Evolutionary conservation across 257 asterid species (phyloP), one percentile per base, ranked within the genome.

Genomic region (Nicotiana knightiana): DNA sequence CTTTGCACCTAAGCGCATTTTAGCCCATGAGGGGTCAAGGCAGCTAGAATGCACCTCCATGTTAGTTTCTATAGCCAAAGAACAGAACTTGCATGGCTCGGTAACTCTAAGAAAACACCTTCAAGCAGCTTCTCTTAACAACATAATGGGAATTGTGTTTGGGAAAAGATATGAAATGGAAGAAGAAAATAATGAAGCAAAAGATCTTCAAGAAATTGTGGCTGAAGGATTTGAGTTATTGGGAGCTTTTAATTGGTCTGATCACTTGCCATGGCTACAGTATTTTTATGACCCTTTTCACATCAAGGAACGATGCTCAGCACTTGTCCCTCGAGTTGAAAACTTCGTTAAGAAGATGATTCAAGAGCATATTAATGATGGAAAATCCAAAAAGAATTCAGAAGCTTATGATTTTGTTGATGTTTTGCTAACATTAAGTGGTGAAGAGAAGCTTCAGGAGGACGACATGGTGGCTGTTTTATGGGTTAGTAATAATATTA

Each of bases 391-490:
- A 9, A 82, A 83, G 17, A 1, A 67, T 11, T 83, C 84, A 2
- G 84, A 89, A 9, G 54, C 33, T 48, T 81, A 80, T 9, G 95
- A 91, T 82, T 95, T 95, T 12, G 94, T 95, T 0, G 94, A 93
- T 62, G 91, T 93, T 63, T 84, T 95, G 84, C 84, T 95, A 8
- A 86, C 91, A 5, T 84, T 95, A 85, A 91, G 87, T 13, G 98
- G 94, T 1, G 95, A 93, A 3, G 97, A 93, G 84, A 92, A 92
- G 89, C 92, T 95, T 9, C 64, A 67, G 4, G 92, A 93, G 30
- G 97, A 90, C 37, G 98, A 95, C 10, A 91, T 92, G 96, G 85
- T 93, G 81, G 93, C 99, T 3, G 92, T 95, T 66, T 82, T 95
- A 46, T 93, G 98, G 98, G 99, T 95, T 54, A 43, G 77, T 84